Evolutionary conservation across 2,329 filamentous ascomycete species (phyloP), one percentile per base, ranked within the genome.

Genomic region (Sporothrix brasiliensis): DNA sequence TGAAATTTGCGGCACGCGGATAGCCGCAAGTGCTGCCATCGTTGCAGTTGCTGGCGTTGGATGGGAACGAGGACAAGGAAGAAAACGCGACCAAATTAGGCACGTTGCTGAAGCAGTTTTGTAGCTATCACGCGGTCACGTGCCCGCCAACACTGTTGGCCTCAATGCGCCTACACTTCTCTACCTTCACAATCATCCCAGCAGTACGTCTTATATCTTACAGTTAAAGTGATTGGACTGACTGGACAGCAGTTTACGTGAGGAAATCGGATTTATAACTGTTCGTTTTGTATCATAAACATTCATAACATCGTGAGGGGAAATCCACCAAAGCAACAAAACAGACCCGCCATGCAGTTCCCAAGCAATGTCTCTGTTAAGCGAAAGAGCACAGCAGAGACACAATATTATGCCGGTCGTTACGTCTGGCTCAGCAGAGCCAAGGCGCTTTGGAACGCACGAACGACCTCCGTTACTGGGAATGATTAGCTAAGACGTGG

Each of bases 361-460:
- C 39, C 39, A 63, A 13, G 44, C 21, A 47, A 47, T 27, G 9
- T 24, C 4, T 24, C 2, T 24, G n/a, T 10, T 27, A 47, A 14
- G 11, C n/a, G 34, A 34, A 63, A 39, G 16, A 9, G 14, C 39
- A 11, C n/a, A 49, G 21, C 6, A 34, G 3, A 49, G 27, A 24
- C 14, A 13, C 13, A 19, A 27, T 19, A 21, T 21, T 11, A 5
- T n/a, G 13, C 11, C 2, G 1, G 14, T 24, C 13, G 1, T 71
- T 61, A 74, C 0, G 69, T 71, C 68, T 78, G 78, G 73, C 80
- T 83, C 21, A 89, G 80, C 56, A 89, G 80, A 4, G 86, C 85
- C 72, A 90, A 77, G 34, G 88, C 88, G 75, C 83, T 88, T 76
- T 89, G 86, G 77, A 90, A 89, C 24, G 88, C 88, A 66, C 83